Percentiles rank a stretch among this genome's conserved stretches.
Conservation (phyloP, 192 early-diverging fungal species). For the Geranomyces variabilis region DNA sequence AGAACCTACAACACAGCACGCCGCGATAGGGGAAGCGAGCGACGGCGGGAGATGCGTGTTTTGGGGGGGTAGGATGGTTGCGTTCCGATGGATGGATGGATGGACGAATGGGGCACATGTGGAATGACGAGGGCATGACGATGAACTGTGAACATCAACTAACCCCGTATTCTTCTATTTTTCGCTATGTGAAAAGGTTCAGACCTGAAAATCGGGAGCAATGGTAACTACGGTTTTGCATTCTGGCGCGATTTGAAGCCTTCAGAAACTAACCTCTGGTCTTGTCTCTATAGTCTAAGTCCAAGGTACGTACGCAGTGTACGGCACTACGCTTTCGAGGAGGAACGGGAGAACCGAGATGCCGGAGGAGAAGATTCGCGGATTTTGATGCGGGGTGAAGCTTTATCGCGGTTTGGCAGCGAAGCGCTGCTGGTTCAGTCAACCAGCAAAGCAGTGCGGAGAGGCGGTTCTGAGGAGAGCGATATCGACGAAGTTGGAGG, state of each 20-base stretch:
- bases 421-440: not conserved
- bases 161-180: not conserved
- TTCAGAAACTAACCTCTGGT: not conserved
- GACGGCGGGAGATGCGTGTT: no score
- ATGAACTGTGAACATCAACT: not conserved
- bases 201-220: constrained; percentile 31
- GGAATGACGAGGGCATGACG: not conserved
- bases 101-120: not conserved
- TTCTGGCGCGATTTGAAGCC: not conserved
- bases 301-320: constrained; percentile 27
- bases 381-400: no score
- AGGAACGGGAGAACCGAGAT: not conserved
- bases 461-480: not conserved
- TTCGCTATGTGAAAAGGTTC: not conserved
- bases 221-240: constrained; percentile 21
- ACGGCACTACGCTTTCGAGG: not conserved
- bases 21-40: no score
- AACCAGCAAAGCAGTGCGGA: not conserved
- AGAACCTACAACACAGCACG: no score
- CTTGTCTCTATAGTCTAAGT: constrained; percentile 30
- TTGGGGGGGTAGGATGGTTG: no score
- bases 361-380: not conserved
- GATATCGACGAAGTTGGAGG: no score
- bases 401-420: not conserved
- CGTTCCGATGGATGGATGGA: constrained; percentile 3